Conservation (phyloP, 1,284 basidiomycete species). For the Sporisorium scitamineum region DNA sequence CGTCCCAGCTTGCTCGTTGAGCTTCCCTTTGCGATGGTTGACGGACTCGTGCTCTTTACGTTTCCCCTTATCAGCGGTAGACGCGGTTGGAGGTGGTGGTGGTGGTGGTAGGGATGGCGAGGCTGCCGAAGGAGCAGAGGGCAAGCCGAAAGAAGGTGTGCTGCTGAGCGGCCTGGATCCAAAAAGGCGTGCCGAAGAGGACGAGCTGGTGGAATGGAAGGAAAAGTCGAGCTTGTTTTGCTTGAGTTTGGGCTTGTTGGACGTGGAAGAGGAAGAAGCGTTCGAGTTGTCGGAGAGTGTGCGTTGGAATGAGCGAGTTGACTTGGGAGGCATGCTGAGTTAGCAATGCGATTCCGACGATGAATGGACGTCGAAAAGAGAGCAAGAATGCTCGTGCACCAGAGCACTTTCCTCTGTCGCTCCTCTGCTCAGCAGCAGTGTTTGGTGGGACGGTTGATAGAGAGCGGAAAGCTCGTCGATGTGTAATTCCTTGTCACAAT, state of each 20-base stretch:
- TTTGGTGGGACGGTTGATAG: not conserved
- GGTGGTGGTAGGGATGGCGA: not conserved
- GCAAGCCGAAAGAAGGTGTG: slow-evolving; percentile 37
- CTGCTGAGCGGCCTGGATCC: slow-evolving; percentile 30
- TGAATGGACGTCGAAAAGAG: slow-evolving; percentile 6
- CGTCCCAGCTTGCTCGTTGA: not conserved
- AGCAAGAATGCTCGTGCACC: not conserved
- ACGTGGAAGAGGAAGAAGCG: slow-evolving; percentile 15
- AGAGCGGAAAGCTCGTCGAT: not conserved
- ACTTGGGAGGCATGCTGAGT: slow-evolving; percentile 31
- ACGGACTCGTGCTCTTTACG: slow-evolving; percentile 12
- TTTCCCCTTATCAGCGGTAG: slow-evolving; percentile 22
- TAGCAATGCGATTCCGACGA: not conserved
- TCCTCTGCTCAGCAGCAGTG: not conserved
- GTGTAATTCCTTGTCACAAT: not conserved
- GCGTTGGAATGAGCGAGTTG: slow-evolving; percentile 15
- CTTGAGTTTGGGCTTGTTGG: slow-evolving; percentile 30
- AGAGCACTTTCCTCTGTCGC: not conserved
- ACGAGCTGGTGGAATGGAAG: slow-evolving; percentile 26
- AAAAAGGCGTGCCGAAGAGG: not conserved
- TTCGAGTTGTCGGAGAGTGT: slow-evolving; percentile 23
- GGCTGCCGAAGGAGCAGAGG: not conserved
- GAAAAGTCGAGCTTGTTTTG: slow-evolving; percentile 53
- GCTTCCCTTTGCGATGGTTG: not conserved
- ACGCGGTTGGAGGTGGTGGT: not conserved